phyloP scores from a whole-genome alignment of 345 rosid genomes.

The Balakata baccata region DNA sequence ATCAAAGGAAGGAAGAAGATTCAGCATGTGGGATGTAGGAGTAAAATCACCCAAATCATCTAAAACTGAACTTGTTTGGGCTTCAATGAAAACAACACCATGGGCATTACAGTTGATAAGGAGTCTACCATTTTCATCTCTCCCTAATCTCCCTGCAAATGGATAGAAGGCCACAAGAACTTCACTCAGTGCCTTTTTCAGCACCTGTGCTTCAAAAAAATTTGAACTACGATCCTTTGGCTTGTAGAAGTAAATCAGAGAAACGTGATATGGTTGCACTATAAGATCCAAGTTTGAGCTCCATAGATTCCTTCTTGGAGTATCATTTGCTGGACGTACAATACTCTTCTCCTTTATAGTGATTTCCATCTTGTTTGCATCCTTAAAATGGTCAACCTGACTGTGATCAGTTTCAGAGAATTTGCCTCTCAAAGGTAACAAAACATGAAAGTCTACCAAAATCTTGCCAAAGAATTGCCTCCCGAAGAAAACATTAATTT shows the following conservation, averaged over 20 bases:
- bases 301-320: constrained; percentile 24
- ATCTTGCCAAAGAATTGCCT: too few relatives aligned
- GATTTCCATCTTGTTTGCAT: background rate
- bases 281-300: constrained; percentile 31
- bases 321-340: constrained; percentile 25
- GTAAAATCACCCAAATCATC: constrained; percentile 30
- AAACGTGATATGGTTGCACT: background rate
- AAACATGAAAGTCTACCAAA: too few relatives aligned
- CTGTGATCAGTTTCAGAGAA: too few relatives aligned
- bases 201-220: constrained; percentile 18
- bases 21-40: constrained; percentile 3
- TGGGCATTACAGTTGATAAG: constrained; percentile 31
- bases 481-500: too few relatives aligned
- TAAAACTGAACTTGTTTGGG: constrained; percentile 24
- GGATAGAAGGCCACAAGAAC: constrained; percentile 39
- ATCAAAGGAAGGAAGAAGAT: constrained; percentile 27
- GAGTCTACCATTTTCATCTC: constrained; percentile 29
- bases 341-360: constrained; percentile 14
- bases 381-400: too few relatives aligned
- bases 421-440: too few relatives aligned
- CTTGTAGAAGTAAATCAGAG: constrained; percentile 22
- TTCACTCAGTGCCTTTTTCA: constrained; percentile 30
- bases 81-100: constrained; percentile 31
- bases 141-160: constrained; percentile 30
- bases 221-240: constrained; percentile 10